phyloP scores from a whole-genome alignment of 1,284 basidiomycete species.

The Cystobasidium pallidum region DNA sequence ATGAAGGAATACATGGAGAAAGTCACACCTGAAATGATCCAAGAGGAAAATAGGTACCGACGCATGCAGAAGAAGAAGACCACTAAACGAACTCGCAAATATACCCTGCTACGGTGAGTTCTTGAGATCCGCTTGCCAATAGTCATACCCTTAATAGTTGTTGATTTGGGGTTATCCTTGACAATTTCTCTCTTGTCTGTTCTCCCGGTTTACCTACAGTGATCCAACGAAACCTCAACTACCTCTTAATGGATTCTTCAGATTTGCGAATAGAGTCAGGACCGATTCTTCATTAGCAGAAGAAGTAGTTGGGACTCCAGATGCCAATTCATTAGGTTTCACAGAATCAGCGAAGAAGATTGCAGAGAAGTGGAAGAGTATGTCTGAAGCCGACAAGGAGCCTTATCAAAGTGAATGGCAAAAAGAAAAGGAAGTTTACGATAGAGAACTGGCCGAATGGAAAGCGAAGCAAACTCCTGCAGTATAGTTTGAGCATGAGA shows the following conservation, averaged over 20 bases:
- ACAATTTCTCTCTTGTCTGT: not conserved
- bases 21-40: conserved; percentile 56
- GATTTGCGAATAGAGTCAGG: conserved; percentile 48
- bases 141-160: no score
- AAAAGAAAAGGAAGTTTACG: conserved; percentile 31
- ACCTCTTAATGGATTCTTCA: conserved; percentile 56
- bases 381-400: conserved; percentile 41
- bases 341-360: conserved; percentile 21
- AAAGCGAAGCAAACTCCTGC: conserved; percentile 23
- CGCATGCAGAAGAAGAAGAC: conserved; percentile 55
- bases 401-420: conserved; percentile 23
- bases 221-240: conserved; percentile 56
- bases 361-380: conserved; percentile 40
- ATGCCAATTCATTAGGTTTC: conserved; percentile 12
- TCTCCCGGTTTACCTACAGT: not conserved
- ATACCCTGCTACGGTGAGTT: conserved; percentile 28
- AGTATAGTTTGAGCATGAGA: no score
- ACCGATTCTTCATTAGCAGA: conserved; percentile 12
- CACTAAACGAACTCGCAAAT: conserved; percentile 52
- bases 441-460: conserved; percentile 23
- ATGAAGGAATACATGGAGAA: conserved; percentile 54
- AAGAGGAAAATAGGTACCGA: conserved; percentile 55
- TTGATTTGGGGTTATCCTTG: no score
- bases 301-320: conserved; percentile 12
- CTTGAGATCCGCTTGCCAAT: no score